Evolutionary conservation across 768 basidiomycete genomes (phyloP), one percentile per base, ranked within the genome.

Genomic region (Cubamyces sp.): DNA sequence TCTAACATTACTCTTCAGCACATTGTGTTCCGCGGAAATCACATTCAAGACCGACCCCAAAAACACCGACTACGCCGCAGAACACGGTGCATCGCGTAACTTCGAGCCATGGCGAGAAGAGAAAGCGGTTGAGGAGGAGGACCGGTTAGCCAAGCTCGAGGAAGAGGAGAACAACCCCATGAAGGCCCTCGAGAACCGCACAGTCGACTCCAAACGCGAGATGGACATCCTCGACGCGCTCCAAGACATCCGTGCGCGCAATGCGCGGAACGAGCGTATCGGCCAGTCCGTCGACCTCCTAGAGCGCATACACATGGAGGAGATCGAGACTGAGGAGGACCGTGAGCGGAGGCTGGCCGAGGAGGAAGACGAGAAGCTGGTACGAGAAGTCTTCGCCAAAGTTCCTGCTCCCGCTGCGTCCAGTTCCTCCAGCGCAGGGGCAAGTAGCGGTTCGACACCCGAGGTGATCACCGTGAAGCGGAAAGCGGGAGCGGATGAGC

Each of bases 21-120:
- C 95, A 15, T 77, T 95, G 41, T 99, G 97, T 73, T 97, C 95
- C 3, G 91, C 96, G 9, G 97, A 99, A 74, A 98, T 99, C 66
- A 98, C 97, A 0, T 99, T 99, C 87, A 98, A 98, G 76, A 99
- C 97, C 0, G 96, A 99, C 73, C 96, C 96, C 19, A 96, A 96
- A 82, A 95, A 97, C 72, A 96, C 95, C 0, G 94, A 96, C 73
- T 96, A 96, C 68, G 43, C 81, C 19, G 94, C 93, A 45, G 96
- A 99, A 76, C 96, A 98, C 71, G 97, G 97, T 30, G 97, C 97
- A 28, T 94, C 92, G 4, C 87, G 97, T 5, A 99, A 98, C 73
- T 98, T 98, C 71, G 97, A 99, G 76, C 94, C 95, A 14, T 98
- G 96, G 96, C 78, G 94, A 69, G 94, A 95, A 57, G 89, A 94